Base-by-base conservation (phyloP, 371 early-diverging fungal species). In the Mortierella sp. region DNA sequence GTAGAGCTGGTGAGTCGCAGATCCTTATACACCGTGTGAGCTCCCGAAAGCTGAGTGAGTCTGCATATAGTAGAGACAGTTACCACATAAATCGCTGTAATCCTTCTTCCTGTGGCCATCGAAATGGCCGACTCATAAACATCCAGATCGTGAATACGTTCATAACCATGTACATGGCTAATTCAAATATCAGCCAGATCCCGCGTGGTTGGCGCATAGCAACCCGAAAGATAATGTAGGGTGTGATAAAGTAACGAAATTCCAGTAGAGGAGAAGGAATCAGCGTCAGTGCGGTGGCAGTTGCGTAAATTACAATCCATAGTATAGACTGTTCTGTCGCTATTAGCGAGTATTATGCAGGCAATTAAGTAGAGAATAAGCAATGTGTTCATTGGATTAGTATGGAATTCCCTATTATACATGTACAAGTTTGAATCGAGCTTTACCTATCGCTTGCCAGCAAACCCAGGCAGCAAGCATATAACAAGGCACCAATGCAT, bases 181-280 rank as follows among this genome's bases (percentile, higher is more conserved):
- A 40, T 64, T 93, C 93, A 1, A 83, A 12, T 31, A 75, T 4
- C 35, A 72, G 29, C 58, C 74, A 66, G 62, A 63, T 31, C 29
- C 60, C 66, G 43, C 59, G 63, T 17, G 77, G 56, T 49, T 75
- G 83, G 4, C 71, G 68, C 61, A 91, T 76, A 68, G 96, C 90
- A 22, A 96, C 63, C 40, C 94, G 86, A 47, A 89, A 92, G 53
- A 97, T 78, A 42, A 90, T 68, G 71, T 89, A 96, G 0, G 97
- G 98, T 4, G 96, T 84, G 40, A 97, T 93, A 84, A 95, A 98
- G 87, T 98, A 98, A 26, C 99, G 87, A 71, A 98, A 95, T 77
- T 98, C 99, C 29, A 98, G 81, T 29, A 98, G 82, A 2, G 99
- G 99, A 1, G 97, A 94, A 0, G 99, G 98, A 1, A 97, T 87